These are phyloP conservation scores for Penicillium hordei DNA, from an alignment of 2,329 filamentous ascomycete genomes.

Conservation along the genomic window DNA sequence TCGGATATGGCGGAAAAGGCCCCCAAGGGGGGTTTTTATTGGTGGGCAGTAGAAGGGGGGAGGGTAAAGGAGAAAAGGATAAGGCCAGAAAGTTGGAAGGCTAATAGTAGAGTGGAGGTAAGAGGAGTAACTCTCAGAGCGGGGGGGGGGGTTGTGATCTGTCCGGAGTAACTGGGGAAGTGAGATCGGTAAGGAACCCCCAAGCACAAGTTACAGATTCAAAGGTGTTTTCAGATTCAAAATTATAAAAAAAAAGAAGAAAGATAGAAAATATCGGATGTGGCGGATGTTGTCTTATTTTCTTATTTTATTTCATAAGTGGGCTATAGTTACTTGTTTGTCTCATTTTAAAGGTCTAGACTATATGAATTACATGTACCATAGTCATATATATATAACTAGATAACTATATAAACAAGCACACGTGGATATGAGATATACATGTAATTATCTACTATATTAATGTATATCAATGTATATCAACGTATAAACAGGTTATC, in stretches of 20 bases:
- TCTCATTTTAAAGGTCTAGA: too few relatives aligned
- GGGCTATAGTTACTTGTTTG: too few relatives aligned
- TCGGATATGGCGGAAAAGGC: slow-evolving; percentile 5
- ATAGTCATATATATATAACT: too few relatives aligned
- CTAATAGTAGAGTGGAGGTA: slow-evolving; percentile 9
- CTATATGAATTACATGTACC: too few relatives aligned
- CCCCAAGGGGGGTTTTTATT: slow-evolving; percentile 13
- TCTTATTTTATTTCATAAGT: too few relatives aligned
- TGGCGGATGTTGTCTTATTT: slow-evolving; percentile 8
- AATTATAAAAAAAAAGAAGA: neutral
- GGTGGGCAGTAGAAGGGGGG: neutral
- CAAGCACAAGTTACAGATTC: neutral
- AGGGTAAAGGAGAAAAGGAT: neutral
- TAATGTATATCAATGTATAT: neutral
- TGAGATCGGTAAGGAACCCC: slow-evolving; percentile 17
- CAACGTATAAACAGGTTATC: neutral
- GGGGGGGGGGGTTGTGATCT: slow-evolving; percentile 15
- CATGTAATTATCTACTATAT: too few relatives aligned
- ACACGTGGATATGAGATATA: too few relatives aligned
- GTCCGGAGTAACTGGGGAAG: slow-evolving; percentile 27
- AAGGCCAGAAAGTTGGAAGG: neutral
- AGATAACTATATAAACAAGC: too few relatives aligned
- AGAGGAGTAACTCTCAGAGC: slow-evolving; percentile 11
- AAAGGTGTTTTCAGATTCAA: neutral
- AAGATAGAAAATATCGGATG: slow-evolving; percentile 1